Base-by-base conservation (phyloP, 306 rosid species). In the Lupinus albus region DNA sequence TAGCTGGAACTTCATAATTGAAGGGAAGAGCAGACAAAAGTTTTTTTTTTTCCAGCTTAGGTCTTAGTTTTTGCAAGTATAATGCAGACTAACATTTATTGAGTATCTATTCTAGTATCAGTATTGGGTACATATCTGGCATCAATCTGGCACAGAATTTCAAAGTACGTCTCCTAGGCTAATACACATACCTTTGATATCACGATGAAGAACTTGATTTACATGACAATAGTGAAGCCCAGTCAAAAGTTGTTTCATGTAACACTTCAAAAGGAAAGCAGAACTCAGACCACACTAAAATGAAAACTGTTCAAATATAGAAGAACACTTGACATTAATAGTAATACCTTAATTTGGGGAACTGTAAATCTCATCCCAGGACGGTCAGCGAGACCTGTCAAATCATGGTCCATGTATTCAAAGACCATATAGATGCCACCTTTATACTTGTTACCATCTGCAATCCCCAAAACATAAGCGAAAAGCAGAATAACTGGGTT, bases 371-470 rank as follows among this genome's bases (percentile, higher is more conserved):
- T 83, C 86, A 81, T 78, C 65, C 86, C 89, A 74, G 88, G 89
- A 21, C 86, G 88, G 38, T 84, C 86, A 49, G 88, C 84, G 65
- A 87, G 89, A 69, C 94, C 94, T 1, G 85, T 83, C 75, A 87
- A 83, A 64, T 87, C 94, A 63, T 87, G 94, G 82, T 87, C 94
- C 90, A 87, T 87, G 76, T 87, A 87, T 70, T 87, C 94, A 74
- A 87, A 81, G 67, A 87, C 94, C 90, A 87, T 87, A 68, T 87
- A 87, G 47, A 87, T 77, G 64, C 88, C 94, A 30, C 90, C 90
- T 76, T 72, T 79, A 70, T 79, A 83, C 69, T 80, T 87, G 68
- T 74, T 82, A 60, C 85, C 81, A 71, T 84, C 93, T 84, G 79
- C 44, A 59, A 66, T 44, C n/a, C 46, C 67, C 61, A 83, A 71